phyloP scores from a whole-genome alignment of 2,329 filamentous ascomycete genomes.

The Aspergillus transmontanensis region DNA sequence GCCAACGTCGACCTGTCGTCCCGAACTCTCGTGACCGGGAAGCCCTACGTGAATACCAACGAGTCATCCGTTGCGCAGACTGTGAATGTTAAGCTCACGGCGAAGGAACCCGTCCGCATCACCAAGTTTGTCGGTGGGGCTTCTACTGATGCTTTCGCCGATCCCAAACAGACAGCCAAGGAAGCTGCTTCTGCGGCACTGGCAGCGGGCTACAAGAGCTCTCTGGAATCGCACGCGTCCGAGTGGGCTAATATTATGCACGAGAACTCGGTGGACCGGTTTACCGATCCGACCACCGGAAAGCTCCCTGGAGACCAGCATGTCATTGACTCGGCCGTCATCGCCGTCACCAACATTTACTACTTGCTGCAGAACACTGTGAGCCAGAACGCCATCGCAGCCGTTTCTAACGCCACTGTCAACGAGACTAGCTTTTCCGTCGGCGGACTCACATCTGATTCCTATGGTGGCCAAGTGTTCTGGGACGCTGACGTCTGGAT shows the following conservation, averaged over 20 bases:
- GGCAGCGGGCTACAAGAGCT: constrained; percentile 56
- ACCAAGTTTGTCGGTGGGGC: constrained; percentile 71
- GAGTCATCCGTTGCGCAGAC: constrained; percentile 67
- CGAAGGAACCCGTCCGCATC: constrained; percentile 57
- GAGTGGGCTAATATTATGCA: constrained; percentile 67
- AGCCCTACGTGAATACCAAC: constrained; percentile 57
- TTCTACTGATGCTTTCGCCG: constrained; percentile 66
- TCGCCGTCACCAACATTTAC: constrained; percentile 51
- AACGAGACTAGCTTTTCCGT: constrained; percentile 67
- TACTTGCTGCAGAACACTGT: constrained; percentile 54
- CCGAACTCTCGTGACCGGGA: constrained; percentile 47
- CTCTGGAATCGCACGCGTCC: constrained; percentile 58
- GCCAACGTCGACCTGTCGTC: constrained; percentile 46
- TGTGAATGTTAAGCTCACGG: constrained; percentile 55
- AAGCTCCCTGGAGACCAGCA: constrained; percentile 59
- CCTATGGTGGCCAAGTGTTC: constrained; percentile 67
- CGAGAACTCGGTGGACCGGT: constrained; percentile 64
- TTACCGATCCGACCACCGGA: constrained; percentile 58
- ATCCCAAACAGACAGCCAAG: constrained; percentile 59
- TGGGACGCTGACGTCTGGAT: constrained; percentile 71
- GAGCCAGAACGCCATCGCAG: constrained; percentile 55
- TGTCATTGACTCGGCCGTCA: constrained; percentile 56
- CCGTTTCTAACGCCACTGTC: constrained; percentile 53
- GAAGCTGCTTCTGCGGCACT: constrained; percentile 56
- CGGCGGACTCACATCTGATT: constrained; percentile 68